Conservation (phyloP, 805 yeast genomes). For the Ogataea nonfermentans region DNA sequence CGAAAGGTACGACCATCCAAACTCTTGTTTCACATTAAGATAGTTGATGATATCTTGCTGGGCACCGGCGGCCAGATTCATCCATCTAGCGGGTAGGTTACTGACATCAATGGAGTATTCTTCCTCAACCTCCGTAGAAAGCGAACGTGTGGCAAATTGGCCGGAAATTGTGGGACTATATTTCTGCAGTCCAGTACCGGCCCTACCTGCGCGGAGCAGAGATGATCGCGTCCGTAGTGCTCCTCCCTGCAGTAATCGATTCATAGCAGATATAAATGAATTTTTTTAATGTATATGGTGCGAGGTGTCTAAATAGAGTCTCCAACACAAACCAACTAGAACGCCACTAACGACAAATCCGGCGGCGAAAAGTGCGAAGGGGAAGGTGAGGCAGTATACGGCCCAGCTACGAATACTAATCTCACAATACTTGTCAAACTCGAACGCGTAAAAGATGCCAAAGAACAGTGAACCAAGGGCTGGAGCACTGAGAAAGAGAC, state of each 20-base stretch:
- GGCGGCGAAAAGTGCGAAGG: slow-evolving; percentile 15
- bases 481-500: slow-evolving; percentile 82
- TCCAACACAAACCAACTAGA: slow-evolving; percentile 18
- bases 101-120: slow-evolving; percentile 33
- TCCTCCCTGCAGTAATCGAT: background rate
- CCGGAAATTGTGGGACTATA: background rate
- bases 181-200: background rate
- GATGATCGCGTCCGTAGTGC: too few species aligned
- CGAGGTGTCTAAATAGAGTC: slow-evolving; percentile 16
- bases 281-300: slow-evolving; percentile 3
- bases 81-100: slow-evolving; percentile 35
- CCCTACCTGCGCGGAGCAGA: too few species aligned
- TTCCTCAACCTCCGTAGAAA: slow-evolving; percentile 16
- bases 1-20: slow-evolving; percentile 40
- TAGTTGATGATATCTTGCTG: slow-evolving; percentile 37
- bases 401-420: slow-evolving; percentile 3
- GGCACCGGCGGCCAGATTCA: slow-evolving; percentile 31
- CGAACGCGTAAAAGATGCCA: slow-evolving; percentile 65
- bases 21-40: slow-evolving; percentile 36
- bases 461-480: slow-evolving; percentile 73
- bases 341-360: slow-evolving; percentile 16
- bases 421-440: slow-evolving; percentile 47
- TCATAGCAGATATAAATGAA: background rate
- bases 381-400: slow-evolving; percentile 18
- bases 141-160: background rate